phyloP scores from a whole-genome alignment of 192 early-diverging fungal species.

The Backusella tuberculispora region DNA sequence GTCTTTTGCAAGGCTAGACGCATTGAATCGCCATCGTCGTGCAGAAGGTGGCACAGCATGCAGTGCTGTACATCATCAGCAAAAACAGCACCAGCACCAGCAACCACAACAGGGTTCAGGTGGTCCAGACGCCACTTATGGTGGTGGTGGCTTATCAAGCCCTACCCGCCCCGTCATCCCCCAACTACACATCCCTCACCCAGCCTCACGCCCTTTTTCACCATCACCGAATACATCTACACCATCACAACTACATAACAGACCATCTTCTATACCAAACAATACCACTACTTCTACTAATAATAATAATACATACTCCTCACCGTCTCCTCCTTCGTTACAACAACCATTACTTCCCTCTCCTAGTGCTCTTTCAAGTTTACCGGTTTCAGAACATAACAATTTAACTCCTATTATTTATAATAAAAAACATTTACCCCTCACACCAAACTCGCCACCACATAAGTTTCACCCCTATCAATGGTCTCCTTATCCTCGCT shows the following conservation, averaged over 20 bases:
- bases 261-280: not conserved
- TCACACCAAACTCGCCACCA: slow-evolving; percentile 16
- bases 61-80: slow-evolving; percentile 22
- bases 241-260: slow-evolving; percentile 8
- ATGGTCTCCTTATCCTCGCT: slow-evolving; percentile 19
- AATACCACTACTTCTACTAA: not conserved
- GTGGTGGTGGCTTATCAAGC: slow-evolving; percentile 10
- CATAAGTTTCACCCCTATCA: slow-evolving; percentile 14
- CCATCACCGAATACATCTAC: slow-evolving; percentile 10
- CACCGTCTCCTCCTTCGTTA: slow-evolving; percentile 8
- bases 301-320: not conserved
- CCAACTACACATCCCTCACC: slow-evolving; percentile 25
- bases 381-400: slow-evolving; percentile 24
- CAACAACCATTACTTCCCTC: slow-evolving; percentile 18
- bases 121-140: slow-evolving; percentile 16
- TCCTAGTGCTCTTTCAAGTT: slow-evolving; percentile 8
- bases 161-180: slow-evolving; percentile 18
- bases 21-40: slow-evolving; percentile 74
- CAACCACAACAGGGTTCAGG: slow-evolving; percentile 3
- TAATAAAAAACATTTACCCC: slow-evolving; percentile 19
- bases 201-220: slow-evolving; percentile 20
- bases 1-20: slow-evolving; percentile 80
- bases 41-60: slow-evolving; percentile 43
- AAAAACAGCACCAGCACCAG: slow-evolving; percentile 22
- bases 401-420: slow-evolving; percentile 15